Conservation (phyloP, 2,329 filamentous ascomycete species). For the Penicillium capsulatum region DNA sequence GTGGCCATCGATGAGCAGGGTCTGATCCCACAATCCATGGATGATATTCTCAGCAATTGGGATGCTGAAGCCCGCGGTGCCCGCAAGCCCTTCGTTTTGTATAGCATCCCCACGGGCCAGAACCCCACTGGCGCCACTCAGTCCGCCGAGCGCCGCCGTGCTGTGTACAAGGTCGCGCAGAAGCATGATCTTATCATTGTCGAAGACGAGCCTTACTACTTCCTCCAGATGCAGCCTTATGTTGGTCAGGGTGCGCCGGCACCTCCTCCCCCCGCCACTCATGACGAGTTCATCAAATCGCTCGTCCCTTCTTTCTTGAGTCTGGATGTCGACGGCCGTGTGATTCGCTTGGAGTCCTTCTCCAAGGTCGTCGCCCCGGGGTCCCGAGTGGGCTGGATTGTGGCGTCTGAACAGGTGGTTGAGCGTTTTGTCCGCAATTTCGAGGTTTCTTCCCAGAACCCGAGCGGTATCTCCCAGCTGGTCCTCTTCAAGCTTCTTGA, state of each 20-base stretch:
- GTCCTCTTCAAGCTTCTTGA: constrained; percentile 86
- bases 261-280: constrained; percentile 55
- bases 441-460: constrained; percentile 80
- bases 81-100: constrained; percentile 63
- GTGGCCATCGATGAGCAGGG: constrained; percentile 65
- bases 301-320: constrained; percentile 73
- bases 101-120: constrained; percentile 75
- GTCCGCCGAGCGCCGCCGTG: constrained; percentile 60
- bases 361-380: constrained; percentile 87
- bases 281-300: constrained; percentile 68
- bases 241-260: constrained; percentile 50
- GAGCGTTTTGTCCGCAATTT: constrained; percentile 77
- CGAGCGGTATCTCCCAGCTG: constrained; percentile 78
- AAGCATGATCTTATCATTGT: constrained; percentile 84
- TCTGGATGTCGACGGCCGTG: constrained; percentile 80
- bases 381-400: constrained; percentile 81
- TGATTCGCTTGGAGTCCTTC: constrained; percentile 87
- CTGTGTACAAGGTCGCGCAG: constrained; percentile 71
- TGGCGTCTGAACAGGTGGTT: constrained; percentile 76
- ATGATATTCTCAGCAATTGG: constrained; percentile 63
- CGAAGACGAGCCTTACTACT: constrained; percentile 94
- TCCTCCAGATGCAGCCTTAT: constrained; percentile 78
- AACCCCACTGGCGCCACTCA: constrained; percentile 89
- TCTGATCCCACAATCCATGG: constrained; percentile 58
- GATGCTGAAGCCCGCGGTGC: constrained; percentile 54